Base-by-base conservation (phyloP, 257 asterid genomes). In the Echium plantagineum region DNA sequence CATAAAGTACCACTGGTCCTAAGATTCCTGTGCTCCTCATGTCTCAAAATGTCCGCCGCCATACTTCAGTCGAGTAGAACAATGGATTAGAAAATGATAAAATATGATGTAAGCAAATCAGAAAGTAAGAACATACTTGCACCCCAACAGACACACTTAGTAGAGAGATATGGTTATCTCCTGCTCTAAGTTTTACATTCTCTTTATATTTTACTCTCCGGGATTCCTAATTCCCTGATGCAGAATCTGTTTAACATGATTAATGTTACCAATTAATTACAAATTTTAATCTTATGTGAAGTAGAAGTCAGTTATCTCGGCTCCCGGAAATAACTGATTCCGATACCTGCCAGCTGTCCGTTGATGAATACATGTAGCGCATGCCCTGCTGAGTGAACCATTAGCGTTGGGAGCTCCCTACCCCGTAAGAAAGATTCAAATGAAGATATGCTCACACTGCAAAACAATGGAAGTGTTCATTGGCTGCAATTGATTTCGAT, bases 331-430 rank as follows among this genome's bases (percentile, higher is more conserved):
- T 47, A 59, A 59, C 12, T 48, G 52, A 52, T 53, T 20, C n/a
- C 16, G 2, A 0, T 22, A 70, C 74, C 70, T 53, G 21, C 58
- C 17, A 70, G 66, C 30, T 70, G 70, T 21, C 59, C 74, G 47
- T 70, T 70, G 66, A 70, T 42, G 55, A 63, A 70, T 57, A 70
- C 70, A 54, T 70, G 74, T 57, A 70, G 42, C 52, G 74, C 70
- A 65, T 65, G 94, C 21, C 95, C 95, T 16, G 95, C 90, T 30
- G 95, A 84, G 21, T 71, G 70, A 52, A 84, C 89, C 2, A 84
- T 84, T 32, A 87, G 90, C 3, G 59, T 21, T 55, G 59, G 59
- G 35, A 20, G 31, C 59, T 21, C 59, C 35, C 52, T 30, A n/a
- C 64, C 64, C 1, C 20, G 64, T 31, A 60, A 48, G 52, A 60